Evolutionary conservation across 805 yeast species (phyloP).

Genomic region (Metschnikowia bowlesiae): DNA sequence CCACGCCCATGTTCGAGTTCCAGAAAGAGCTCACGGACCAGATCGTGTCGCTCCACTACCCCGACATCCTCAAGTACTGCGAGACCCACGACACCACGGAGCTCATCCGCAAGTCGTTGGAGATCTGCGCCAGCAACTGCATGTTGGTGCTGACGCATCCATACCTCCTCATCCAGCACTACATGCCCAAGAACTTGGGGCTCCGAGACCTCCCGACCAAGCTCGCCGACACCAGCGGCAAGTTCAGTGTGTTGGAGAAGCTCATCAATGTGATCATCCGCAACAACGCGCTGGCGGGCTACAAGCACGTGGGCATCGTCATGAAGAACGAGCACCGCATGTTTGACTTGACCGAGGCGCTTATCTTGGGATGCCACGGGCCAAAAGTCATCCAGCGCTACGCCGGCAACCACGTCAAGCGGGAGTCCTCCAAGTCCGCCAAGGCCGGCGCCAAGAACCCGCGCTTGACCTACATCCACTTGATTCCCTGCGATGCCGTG

Average conservation of each 20-base stretch:
- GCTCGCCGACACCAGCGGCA: conserved; percentile 76
- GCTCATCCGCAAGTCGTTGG: conserved; percentile 68
- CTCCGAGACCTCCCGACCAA: conserved; percentile 68
- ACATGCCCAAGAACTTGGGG: conserved; percentile 73
- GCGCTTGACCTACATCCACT: conserved; percentile 28
- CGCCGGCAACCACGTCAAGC: conserved; percentile 55
- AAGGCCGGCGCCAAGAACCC: conserved; percentile 15
- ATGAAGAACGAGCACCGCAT: conserved; percentile 60
- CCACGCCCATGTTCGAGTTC: conserved; percentile 80
- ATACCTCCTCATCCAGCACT: conserved; percentile 74
- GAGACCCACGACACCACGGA: conserved; percentile 51
- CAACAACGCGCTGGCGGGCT: conserved; percentile 22
- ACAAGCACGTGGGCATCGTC: conserved; percentile 61
- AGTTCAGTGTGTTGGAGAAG: conserved; percentile 67
- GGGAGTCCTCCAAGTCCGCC: conserved; percentile 35
- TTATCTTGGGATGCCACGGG: conserved; percentile 53
- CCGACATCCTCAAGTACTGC: conserved; percentile 83
- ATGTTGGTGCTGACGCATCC: conserved; percentile 87
- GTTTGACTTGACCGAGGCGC: conserved; percentile 70
- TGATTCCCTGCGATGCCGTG: conserved; percentile 40
- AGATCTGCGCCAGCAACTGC: conserved; percentile 70
- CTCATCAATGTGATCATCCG: conserved; percentile 51
- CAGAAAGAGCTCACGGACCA: conserved; percentile 89
- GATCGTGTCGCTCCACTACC: conserved; percentile 84
- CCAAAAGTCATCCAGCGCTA: conserved; percentile 51